Evolutionary conservation across 192 early-diverging fungal genomes (phyloP).

Genomic region (Coemansia biformis): DNA sequence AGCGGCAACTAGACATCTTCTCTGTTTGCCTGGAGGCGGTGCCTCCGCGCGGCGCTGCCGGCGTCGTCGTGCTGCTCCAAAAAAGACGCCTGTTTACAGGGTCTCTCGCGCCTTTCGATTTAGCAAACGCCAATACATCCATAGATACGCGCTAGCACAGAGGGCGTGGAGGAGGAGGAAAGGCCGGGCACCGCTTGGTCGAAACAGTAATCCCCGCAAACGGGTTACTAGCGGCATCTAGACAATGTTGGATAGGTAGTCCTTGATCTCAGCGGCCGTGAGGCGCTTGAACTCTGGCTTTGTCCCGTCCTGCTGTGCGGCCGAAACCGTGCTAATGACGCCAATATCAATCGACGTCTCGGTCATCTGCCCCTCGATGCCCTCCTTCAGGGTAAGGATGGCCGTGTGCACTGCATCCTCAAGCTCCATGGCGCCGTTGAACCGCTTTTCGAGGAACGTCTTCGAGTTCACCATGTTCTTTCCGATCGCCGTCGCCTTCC

Average conservation of each 20-base stretch:
- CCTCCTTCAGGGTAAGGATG: constrained; percentile 98
- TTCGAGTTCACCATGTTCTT: constrained; percentile 99
- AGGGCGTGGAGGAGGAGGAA: no score
- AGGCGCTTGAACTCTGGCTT: constrained; percentile 79
- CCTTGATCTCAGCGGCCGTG: constrained; percentile 78
- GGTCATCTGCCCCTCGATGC: constrained; percentile 98
- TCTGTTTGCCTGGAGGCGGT: no score
- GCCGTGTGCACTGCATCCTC: constrained; percentile 99
- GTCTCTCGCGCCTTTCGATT: no score
- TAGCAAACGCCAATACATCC: no score
- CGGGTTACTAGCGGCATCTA: constrained; percentile 5
- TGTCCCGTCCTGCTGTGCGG: constrained; percentile 52
- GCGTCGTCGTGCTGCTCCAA: not conserved
- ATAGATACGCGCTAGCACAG: no score
- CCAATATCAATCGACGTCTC: constrained; percentile 95
- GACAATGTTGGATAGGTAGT: constrained; percentile 94
- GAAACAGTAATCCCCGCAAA: not conserved
- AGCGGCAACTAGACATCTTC: constrained; percentile 27
- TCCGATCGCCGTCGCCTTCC: constrained; percentile 98
- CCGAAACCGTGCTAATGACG: constrained; percentile 56
- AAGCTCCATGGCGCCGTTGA: constrained; percentile 85
- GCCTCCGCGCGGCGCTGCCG: no score
- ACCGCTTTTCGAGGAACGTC: constrained; percentile 98
- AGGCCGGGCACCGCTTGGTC: no score
- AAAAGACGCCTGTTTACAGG: no score